A percentile compares a stretch with the other conserved stretches of the same genome.
phyloP scores from a whole-genome alignment of 2,329 filamentous ascomycete genomes.

The Grosmannia penicillata region DNA sequence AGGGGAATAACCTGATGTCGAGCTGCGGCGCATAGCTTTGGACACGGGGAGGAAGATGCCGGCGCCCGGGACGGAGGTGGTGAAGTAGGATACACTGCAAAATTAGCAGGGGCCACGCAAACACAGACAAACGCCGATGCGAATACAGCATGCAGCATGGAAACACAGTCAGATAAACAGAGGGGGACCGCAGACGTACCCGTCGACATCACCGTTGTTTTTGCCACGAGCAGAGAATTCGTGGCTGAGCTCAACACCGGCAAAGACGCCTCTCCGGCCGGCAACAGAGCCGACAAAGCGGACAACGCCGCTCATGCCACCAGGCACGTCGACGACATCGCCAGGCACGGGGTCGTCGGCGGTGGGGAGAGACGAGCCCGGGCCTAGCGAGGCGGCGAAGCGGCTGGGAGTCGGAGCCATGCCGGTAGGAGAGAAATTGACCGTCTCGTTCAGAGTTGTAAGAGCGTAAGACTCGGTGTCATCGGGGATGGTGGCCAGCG shows the following conservation, averaged over 20 bases:
- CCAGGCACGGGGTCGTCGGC: constrained; percentile 52
- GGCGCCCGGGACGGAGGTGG: constrained; percentile 59
- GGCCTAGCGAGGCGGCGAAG: constrained; percentile 12
- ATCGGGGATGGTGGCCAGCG: constrained; percentile 52
- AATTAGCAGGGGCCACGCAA: constrained; percentile 1
- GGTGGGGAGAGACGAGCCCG: constrained; percentile 3
- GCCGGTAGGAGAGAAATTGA: constrained; percentile 7
- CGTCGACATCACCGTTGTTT: constrained; percentile 92
- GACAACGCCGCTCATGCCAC: constrained; percentile 79
- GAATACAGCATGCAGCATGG: too few relatives aligned
- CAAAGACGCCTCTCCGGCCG: constrained; percentile 84
- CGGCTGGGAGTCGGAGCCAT: constrained; percentile 34
- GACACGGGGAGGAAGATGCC: constrained; percentile 87
- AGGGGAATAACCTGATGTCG: constrained; percentile 37
- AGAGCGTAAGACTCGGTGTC: constrained; percentile 48
- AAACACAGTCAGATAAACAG: too few relatives aligned
- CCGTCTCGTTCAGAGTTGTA: constrained; percentile 32
- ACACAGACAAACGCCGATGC: constrained; percentile 1
- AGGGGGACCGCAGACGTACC: too few relatives aligned
- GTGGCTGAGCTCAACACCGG: constrained; percentile 73
- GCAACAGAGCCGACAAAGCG: constrained; percentile 78
- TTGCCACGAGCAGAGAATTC: constrained; percentile 78
- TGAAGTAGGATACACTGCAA: constrained; percentile 59
- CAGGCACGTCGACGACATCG: constrained; percentile 80
- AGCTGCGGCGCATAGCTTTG: constrained; percentile 59